A percentile compares a stretch with the other conserved stretches of the same genome.
Evolutionary conservation across 2,329 filamentous ascomycete species (phyloP).

Genomic region (Leptosphaerulina australis): DNA sequence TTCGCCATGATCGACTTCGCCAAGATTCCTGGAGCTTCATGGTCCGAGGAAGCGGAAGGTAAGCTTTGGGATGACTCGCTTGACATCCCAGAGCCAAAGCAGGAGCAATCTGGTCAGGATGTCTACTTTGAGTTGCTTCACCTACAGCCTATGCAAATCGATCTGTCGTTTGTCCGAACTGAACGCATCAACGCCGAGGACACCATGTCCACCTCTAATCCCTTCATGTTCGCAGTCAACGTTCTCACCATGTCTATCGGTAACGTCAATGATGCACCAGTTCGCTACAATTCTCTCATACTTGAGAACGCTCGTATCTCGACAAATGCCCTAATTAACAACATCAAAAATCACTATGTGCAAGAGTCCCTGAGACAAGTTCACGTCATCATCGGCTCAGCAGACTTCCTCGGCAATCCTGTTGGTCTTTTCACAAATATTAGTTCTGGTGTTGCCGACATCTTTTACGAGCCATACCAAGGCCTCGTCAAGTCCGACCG

Average conservation of each 20-base stretch:
- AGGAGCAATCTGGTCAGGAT: constrained; percentile 84
- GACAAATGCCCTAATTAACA: constrained; percentile 79
- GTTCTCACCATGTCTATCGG: constrained; percentile 99
- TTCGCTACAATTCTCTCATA: constrained; percentile 90
- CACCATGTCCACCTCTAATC: constrained; percentile 84
- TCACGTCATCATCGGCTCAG: constrained; percentile 95
- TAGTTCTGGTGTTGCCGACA: constrained; percentile 94
- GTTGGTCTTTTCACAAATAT: constrained; percentile 98
- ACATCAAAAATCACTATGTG: constrained; percentile 92
- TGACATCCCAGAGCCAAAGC: constrained; percentile 88
- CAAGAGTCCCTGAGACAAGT: constrained; percentile 96
- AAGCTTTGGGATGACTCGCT: constrained; percentile 87
- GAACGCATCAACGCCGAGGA: constrained; percentile 96
- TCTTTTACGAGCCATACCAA: constrained; percentile 99
- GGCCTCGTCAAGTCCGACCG: constrained; percentile 94
- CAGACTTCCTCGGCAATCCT: constrained; percentile 96
- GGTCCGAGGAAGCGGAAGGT: constrained; percentile 82
- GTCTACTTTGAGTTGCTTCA: constrained; percentile 98
- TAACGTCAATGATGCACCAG: constrained; percentile 96
- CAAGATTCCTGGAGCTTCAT: constrained; percentile 88
- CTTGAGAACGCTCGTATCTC: constrained; percentile 95
- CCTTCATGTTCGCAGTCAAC: constrained; percentile 98
- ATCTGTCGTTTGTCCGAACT: constrained; percentile 95
- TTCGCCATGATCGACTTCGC: constrained; percentile 94
- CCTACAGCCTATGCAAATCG: constrained; percentile 96